A percentile compares a stretch with the other conserved stretches of the same genome.
These are phyloP conservation scores for Daucus carota DNA, from an alignment of 129 eudicot genomes.

Conservation along the genomic window DNA sequence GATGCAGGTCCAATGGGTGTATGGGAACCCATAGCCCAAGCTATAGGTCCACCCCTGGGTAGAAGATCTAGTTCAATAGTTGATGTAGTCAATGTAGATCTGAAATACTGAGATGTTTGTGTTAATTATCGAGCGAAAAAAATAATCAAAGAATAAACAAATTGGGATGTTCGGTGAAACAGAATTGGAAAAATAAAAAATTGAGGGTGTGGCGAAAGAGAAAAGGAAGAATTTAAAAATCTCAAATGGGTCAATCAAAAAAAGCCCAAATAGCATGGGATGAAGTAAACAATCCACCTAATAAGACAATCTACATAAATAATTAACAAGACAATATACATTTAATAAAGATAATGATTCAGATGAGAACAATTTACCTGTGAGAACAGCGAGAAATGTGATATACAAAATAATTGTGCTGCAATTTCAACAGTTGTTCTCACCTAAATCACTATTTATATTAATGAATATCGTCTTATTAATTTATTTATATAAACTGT, in stretches of 20 bases:
- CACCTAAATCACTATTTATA: no score
- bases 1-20: no score
- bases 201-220: neutral
- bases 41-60: no score
- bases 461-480: no score
- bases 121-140: no score
- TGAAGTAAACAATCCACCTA: neutral
- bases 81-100: neutral
- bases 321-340: neutral
- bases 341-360: no score
- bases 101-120: slow-evolving; percentile 17
- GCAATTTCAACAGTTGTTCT: no score
- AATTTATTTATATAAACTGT: neutral
- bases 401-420: no score
- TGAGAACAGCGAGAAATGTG: no score
- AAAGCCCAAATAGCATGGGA: neutral
- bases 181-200: neutral
- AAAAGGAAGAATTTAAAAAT: neutral
- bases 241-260: neutral
- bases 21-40: no score
- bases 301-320: neutral
- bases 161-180: neutral
- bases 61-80: slow-evolving; percentile 9
- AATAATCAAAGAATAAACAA: no score
- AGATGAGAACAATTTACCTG: no score